Percentiles rank a stretch among this genome's conserved stretches.
These are phyloP conservation scores for Sedum album DNA, from an alignment of 164 flowering plant species.

Conservation along the genomic window DNA sequence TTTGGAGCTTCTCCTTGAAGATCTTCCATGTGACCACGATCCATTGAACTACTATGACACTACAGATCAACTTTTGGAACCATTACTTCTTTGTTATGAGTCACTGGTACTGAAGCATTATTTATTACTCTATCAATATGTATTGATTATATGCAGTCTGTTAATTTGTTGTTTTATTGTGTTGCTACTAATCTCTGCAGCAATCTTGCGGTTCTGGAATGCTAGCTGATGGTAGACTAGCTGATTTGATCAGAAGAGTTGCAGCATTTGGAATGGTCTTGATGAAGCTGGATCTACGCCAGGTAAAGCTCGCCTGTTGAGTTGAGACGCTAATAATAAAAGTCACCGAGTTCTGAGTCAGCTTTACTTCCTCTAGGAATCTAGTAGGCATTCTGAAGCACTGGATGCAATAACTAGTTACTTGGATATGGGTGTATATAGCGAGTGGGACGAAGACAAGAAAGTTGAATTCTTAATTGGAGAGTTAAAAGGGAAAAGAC, in stretches of 20 bases:
- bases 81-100: constrained; percentile 73
- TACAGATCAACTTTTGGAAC: constrained; percentile 68
- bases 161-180: constrained; percentile 9
- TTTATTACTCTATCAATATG: background rate
- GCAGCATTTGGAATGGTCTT: constrained; percentile 82
- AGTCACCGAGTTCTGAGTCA: background rate
- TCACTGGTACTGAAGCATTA: constrained; percentile 56
- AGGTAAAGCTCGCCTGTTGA: constrained; percentile 37
- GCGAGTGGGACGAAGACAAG: constrained; percentile 92
- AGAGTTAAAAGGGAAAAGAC: constrained; percentile 90
- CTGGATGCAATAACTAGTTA: constrained; percentile 83
- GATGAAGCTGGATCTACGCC: constrained; percentile 97
- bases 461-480: constrained; percentile 68
- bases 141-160: background rate
- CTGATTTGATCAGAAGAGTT: constrained; percentile 84
- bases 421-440: constrained; percentile 82
- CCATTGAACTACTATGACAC: constrained; percentile 73
- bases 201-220: constrained; percentile 79
- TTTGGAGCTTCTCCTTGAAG: constrained; percentile 80
- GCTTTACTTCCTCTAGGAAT: constrained; percentile 47
- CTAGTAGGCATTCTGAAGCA: constrained; percentile 83
- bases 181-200: constrained; percentile 30
- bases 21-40: constrained; percentile 79
- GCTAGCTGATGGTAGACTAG: constrained; percentile 91
- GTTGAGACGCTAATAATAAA: background rate